Evolutionary conservation across 768 basidiomycete genomes (phyloP).

Genomic region (Neoboletus brunneissimus): DNA sequence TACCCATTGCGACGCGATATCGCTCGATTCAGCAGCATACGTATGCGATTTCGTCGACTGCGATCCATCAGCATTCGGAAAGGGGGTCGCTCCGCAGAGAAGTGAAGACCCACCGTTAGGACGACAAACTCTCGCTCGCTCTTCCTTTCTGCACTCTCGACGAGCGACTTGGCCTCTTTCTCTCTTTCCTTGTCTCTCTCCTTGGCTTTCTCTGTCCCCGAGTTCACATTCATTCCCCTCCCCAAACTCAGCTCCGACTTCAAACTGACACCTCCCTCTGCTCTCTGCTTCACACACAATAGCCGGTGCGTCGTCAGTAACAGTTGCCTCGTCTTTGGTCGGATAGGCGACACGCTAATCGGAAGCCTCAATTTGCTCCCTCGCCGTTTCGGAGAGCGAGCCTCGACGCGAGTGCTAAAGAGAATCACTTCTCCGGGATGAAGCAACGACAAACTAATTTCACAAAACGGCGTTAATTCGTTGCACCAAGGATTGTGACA

Average conservation of each 20-base stretch:
- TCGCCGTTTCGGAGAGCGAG: slow-evolving; percentile 51
- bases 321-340: slow-evolving; percentile 52
- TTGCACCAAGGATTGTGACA: not conserved
- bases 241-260: slow-evolving; percentile 53
- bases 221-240: slow-evolving; percentile 3
- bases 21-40: slow-evolving; percentile 40
- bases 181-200: slow-evolving; percentile 42
- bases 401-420: slow-evolving; percentile 54
- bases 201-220: slow-evolving; percentile 16
- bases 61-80: not conserved
- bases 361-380: slow-evolving; percentile 55
- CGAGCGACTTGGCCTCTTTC: slow-evolving; percentile 44
- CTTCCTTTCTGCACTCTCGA: slow-evolving; percentile 50
- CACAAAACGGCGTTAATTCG: not conserved
- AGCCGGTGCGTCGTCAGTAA: slow-evolving; percentile 56
- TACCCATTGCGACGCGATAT: slow-evolving; percentile 37
- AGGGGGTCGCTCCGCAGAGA: not conserved
- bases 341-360: slow-evolving; percentile 45
- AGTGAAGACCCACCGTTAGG: slow-evolving; percentile 47
- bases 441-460: slow-evolving; percentile 37
- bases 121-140: slow-evolving; percentile 59
- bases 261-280: slow-evolving; percentile 37
- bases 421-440: slow-evolving; percentile 46
- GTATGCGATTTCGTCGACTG: slow-evolving; percentile 48
- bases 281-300: slow-evolving; percentile 52